Percentiles rank a stretch among this genome's conserved stretches.
Evolutionary conservation across 805 yeast species (phyloP).

Genomic region (Teunomyces tritomae): DNA sequence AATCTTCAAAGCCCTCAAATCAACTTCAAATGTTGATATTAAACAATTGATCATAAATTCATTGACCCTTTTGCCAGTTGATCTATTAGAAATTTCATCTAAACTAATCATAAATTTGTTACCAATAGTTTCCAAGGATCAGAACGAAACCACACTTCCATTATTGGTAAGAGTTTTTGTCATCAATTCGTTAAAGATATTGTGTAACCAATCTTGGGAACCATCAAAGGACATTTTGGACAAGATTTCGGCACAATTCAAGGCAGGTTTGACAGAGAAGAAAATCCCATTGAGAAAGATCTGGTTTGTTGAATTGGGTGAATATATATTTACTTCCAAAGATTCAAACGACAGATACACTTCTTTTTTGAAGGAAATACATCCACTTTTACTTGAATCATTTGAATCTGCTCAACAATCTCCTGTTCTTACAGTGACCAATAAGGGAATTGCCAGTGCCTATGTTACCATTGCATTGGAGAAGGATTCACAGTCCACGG

Average conservation of each 20-base stretch:
- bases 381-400: conserved; percentile 23
- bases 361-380: conserved; percentile 12
- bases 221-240: conserved; percentile 6
- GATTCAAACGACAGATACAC: background rate
- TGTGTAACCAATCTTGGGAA: conserved; percentile 9
- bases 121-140: conserved; percentile 66
- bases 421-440: conserved; percentile 54
- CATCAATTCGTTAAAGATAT: conserved; percentile 34
- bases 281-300: conserved; percentile 59
- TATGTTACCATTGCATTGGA: conserved; percentile 44
- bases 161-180: conserved; percentile 51
- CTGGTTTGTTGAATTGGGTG: conserved; percentile 62
- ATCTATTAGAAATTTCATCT: conserved; percentile 22
- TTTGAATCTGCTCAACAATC: conserved; percentile 45
- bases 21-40: conserved; percentile 60
- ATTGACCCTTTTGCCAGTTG: conserved; percentile 27
- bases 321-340: conserved; percentile 8
- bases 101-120: conserved; percentile 44
- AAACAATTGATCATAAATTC: conserved; percentile 52
- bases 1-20: conserved; percentile 54
- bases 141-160: conserved; percentile 63
- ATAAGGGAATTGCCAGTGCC: conserved; percentile 52
- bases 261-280: conserved; percentile 64
- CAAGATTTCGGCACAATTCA: conserved; percentile 32
- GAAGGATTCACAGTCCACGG: conserved; percentile 4